Base-by-base conservation (phyloP, 2,329 filamentous ascomycete genomes). In the Trichoderma sp. region DNA sequence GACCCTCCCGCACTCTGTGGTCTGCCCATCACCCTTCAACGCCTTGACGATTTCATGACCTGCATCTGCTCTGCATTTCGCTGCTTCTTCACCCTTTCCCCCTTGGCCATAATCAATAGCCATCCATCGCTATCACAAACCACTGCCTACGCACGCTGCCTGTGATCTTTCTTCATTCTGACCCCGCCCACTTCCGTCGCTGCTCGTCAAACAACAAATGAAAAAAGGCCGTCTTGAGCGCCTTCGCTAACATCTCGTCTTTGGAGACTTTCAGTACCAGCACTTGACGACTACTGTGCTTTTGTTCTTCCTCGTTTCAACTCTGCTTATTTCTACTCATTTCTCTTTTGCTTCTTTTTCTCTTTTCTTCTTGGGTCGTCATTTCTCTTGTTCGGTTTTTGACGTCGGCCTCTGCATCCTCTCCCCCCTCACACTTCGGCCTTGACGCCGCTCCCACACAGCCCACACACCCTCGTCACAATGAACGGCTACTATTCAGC, bases 401-500 rank as follows among this genome's bases (percentile, higher is more conserved):
- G 63, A 66, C 63, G 39, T 66, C 63, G 58, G 63, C 46, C 51
- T 49, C 51, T 21, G 37, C 55, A 28, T 60, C 46, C 34, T 55
- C 63, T 58, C 32, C n/a, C 32, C n/a, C 26, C 59, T 59, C 55
- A 68, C 51, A n/a, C 30, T 26, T 64, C 56, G 58, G 59, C 59
- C 8, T 49, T 64, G 11, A 55, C 59, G 59, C 54, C 34, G 32
- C 18, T 30, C 55, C 43, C 55, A 61, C 55, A 18, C 21, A 24
- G 21, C 51, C 51, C 68, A 65, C 63, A 26, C 28, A 26, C 13
- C 13, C 28, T 58, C 43, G 34, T 54, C 32, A 60, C 32, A 61
- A 70, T 70, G 68, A 59, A 83, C 70, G 86, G 81, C 75, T 87
- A 84, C 79, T 81, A 83, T 77, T 77, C 81, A 75, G 79, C 81